Evolutionary conservation across 2,329 filamentous ascomycete species (phyloP).

Genomic region (Arthrobotrys sinensis): DNA sequence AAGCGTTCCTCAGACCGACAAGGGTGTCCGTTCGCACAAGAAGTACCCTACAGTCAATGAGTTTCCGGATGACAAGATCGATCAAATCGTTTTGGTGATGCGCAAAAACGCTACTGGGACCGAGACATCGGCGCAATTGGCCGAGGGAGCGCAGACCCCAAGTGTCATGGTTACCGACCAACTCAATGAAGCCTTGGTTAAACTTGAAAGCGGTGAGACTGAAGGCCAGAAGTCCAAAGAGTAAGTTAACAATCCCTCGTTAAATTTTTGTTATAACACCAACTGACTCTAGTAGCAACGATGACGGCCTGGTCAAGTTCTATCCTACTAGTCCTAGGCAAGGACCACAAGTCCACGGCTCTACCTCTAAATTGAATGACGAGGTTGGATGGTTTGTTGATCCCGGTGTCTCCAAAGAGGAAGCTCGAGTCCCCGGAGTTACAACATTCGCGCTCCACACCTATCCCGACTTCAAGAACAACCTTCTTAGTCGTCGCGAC

Average conservation of each 20-base stretch:
- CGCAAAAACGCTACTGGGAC: constrained; percentile 31
- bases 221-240: constrained; percentile 50
- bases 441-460: constrained; percentile 41
- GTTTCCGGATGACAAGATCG: constrained; percentile 62
- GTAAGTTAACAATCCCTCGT: constrained; percentile 13
- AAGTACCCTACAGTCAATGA: constrained; percentile 61
- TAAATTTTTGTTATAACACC: not conserved
- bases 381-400: constrained; percentile 61
- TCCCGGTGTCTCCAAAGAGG: constrained; percentile 37
- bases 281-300: constrained; percentile 27
- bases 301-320: constrained; percentile 56
- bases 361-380: constrained; percentile 42
- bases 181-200: constrained; percentile 56
- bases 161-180: constrained; percentile 58
- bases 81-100: constrained; percentile 51
- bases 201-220: constrained; percentile 41
- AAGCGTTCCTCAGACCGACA: constrained; percentile 37
- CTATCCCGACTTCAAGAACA: constrained; percentile 56
- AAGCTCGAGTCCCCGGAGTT: constrained; percentile 28
- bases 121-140: constrained; percentile 21
- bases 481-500: constrained; percentile 46
- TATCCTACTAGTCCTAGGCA: constrained; percentile 60
- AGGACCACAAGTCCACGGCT: constrained; percentile 35
- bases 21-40: constrained; percentile 46
- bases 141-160: constrained; percentile 32